These are phyloP conservation scores for Chalciporus chontae DNA, from an alignment of 768 basidiomycete genomes.

Conservation along the genomic window DNA sequence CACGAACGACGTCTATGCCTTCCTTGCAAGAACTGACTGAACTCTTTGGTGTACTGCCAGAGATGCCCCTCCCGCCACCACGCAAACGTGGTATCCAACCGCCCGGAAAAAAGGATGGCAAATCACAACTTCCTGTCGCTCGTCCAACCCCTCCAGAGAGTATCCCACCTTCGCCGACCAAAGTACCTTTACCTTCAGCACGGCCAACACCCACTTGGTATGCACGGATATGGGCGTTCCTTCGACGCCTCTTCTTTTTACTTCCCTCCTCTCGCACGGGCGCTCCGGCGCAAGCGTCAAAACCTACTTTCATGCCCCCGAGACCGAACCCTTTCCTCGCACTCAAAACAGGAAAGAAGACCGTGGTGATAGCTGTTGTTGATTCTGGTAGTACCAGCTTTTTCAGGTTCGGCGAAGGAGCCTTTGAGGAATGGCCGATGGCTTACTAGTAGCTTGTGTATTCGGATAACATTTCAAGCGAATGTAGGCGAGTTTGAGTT, in stretches of 20 bases:
- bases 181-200: neutral
- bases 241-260: conserved; percentile 5
- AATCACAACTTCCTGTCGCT: neutral
- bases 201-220: neutral
- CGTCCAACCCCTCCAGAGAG: conserved; percentile 4
- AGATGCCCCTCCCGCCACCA: conserved; percentile 58
- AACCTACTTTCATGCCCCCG: conserved; percentile 28
- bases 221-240: neutral
- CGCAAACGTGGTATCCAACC: conserved; percentile 30
- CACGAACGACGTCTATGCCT: conserved; percentile 79
- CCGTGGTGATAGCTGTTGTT: conserved; percentile 80
- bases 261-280: conserved; percentile 3
- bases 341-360: conserved; percentile 82
- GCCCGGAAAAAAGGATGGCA: conserved; percentile 1
- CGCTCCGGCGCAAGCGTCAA: conserved; percentile 19
- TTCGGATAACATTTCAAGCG: no score
- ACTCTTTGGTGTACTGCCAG: conserved; percentile 68
- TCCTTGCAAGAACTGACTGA: conserved; percentile 71
- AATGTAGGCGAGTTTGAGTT: no score
- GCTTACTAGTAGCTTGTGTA: conserved; percentile 10
- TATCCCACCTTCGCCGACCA: neutral
- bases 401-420: conserved; percentile 82
- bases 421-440: conserved; percentile 85
- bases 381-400: conserved; percentile 87
- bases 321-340: conserved; percentile 72